These are phyloP conservation scores for Drosera spatulata DNA, from an alignment of 179 eudicot species.

Conservation along the genomic window DNA sequence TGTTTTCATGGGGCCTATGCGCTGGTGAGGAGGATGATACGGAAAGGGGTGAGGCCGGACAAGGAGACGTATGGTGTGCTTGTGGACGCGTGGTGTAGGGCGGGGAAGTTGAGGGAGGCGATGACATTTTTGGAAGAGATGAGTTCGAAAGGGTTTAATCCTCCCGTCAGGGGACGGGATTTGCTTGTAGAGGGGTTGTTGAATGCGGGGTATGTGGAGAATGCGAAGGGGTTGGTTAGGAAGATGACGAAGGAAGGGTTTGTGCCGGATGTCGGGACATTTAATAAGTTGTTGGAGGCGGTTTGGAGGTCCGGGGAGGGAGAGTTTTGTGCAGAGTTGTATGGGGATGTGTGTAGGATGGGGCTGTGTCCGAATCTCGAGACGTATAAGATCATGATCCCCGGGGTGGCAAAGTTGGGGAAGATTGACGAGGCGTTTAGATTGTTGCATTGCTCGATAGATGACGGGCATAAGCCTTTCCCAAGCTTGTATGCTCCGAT, in stretches of 20 bases:
- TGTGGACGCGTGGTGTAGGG: constrained; percentile 88
- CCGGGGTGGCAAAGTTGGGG: constrained; percentile 49
- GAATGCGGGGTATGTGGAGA: constrained; percentile 85
- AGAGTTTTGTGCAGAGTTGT: constrained; percentile 64
- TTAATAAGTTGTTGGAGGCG: constrained; percentile 70
- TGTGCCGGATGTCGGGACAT: constrained; percentile 71
- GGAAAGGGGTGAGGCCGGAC: constrained; percentile 56
- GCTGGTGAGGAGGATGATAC: constrained; percentile 73
- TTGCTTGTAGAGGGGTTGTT: constrained; percentile 74
- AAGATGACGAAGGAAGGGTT: constrained; percentile 86
- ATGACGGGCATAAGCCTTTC: constrained; percentile 79
- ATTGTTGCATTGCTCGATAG: constrained; percentile 69
- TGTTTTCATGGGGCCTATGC: constrained; percentile 88
- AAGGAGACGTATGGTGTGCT: constrained; percentile 76
- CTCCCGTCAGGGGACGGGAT: constrained; percentile 89
- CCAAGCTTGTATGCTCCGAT: constrained; percentile 93
- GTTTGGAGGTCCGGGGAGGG: constrained; percentile 60
- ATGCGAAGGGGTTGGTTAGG: constrained; percentile 62
- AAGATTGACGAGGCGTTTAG: constrained; percentile 68
- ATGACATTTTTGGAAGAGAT: constrained; percentile 79
- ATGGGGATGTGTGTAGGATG: constrained; percentile 50
- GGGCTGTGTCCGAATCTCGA: constrained; percentile 69
- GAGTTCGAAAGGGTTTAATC: constrained; percentile 82
- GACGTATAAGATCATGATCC: constrained; percentile 76
- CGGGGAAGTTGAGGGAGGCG: constrained; percentile 85